Evolutionary conservation across 2,329 filamentous ascomycete species (phyloP), one percentile per base, ranked within the genome.

Genomic region (Colletotrichum eleusines): DNA sequence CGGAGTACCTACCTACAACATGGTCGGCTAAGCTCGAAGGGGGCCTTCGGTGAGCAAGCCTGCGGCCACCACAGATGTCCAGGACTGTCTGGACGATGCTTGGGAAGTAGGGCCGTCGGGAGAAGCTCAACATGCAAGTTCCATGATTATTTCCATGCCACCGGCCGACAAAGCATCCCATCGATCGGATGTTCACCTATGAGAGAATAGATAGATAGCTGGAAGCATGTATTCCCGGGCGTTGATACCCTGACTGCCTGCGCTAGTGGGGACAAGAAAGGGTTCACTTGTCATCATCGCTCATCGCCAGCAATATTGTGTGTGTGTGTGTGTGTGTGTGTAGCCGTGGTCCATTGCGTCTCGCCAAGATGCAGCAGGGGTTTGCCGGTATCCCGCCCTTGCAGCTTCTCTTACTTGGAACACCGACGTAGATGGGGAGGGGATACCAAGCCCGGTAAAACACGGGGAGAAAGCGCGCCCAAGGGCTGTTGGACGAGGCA

Each of bases 11-110:
- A n/a, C n/a, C n/a, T n/a, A n/a, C 20, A n/a, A n/a, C 5, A 40
- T 55, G 42, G 6, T 48, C 31, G 28, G 51, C 63, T 38, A 35
- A 62, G 48, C 31, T 51, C 31, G 12, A 48, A 60, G 23, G 14
- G 61, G 53, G 46, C 38, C 23, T 46, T 71, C 64, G 68, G 64
- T 59, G 53, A 54, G 44, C 26, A 44, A 44, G 33, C 40, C 58
- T 44, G 38, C 35, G 12, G 33, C 35, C 53, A 50, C 40, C 33
- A 26, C 50, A 62, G 57, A 62, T 71, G 40, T 58, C 58, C 58
- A 63, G 62, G 64, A 55, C n/a, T 38, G n/a, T 7, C 23, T 23
- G 46, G 35, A 51, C 35, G 51, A 51, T 50, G 63, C 63, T 35
- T 53, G 31, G 62, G 28, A 48, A 26, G 48, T 28, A 44, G 16